phyloP scores from a whole-genome alignment of 129 eudicot genomes.

The Saposhnikovia divaricata region DNA sequence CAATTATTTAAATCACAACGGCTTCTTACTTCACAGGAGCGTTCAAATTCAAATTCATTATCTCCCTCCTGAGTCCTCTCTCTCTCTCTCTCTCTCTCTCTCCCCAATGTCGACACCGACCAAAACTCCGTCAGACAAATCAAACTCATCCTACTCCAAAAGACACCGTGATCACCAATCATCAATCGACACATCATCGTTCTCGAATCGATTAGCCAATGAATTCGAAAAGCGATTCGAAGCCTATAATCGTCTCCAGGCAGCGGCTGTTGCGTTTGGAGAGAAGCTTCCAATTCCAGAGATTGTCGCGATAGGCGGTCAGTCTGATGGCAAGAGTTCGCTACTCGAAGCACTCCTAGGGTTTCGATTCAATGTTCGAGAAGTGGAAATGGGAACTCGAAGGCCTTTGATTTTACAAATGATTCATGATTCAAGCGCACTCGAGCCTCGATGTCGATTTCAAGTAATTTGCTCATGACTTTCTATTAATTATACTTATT shows the following conservation, averaged over 20 bases:
- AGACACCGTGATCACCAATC: slow-evolving; percentile 30
- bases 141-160: slow-evolving; percentile 26
- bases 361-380: slow-evolving; percentile 89
- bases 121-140: slow-evolving; percentile 35
- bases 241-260: slow-evolving; percentile 89
- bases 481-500: not conserved
- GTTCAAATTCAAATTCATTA: slow-evolving; percentile 27
- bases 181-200: slow-evolving; percentile 14
- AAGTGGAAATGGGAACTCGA: slow-evolving; percentile 97
- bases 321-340: slow-evolving; percentile 97
- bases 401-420: slow-evolving; percentile 91
- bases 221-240: slow-evolving; percentile 58
- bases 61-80: not conserved
- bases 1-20: not conserved
- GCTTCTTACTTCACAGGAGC: not conserved
- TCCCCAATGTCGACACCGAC: slow-evolving; percentile 44
- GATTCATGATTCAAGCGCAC: slow-evolving; percentile 82
- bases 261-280: slow-evolving; percentile 95
- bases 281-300: slow-evolving; percentile 97
- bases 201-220: slow-evolving; percentile 24
- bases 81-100: not conserved
- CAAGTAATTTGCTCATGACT: slow-evolving; percentile 38
- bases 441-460: slow-evolving; percentile 81
- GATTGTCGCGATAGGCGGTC: slow-evolving; percentile 94
- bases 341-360: slow-evolving; percentile 96